Evolutionary conservation across 23 red algal genomes (phyloP).

Genomic region (Agarophyton chilense): DNA sequence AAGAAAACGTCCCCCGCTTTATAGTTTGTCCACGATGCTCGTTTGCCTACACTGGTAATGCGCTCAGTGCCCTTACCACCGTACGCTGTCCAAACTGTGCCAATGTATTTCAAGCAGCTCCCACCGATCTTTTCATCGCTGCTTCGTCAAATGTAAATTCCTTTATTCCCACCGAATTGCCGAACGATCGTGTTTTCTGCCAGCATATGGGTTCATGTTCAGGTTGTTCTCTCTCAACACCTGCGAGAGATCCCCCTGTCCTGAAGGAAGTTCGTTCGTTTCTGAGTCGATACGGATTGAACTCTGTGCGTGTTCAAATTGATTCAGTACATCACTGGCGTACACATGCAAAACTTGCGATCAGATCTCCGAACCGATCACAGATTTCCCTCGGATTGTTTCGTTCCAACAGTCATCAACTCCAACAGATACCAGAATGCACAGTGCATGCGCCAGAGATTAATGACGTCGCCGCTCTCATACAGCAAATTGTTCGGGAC

Average conservation of each 20-base stretch:
- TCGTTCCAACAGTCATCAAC: conserved; percentile 30
- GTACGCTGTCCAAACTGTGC: conserved; percentile 35
- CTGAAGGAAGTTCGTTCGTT: conserved; percentile 17
- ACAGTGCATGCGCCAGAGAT: conserved; percentile 68
- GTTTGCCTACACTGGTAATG: conserved; percentile 49
- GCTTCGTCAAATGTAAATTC: background rate
- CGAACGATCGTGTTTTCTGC: conserved; percentile 20
- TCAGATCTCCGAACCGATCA: conserved; percentile 1
- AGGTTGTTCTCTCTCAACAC: conserved; percentile 31
- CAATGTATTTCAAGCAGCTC: background rate
- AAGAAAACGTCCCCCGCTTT: conserved; percentile 12
- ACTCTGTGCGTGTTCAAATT: conserved; percentile 1
- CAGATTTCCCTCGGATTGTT: conserved; percentile 59
- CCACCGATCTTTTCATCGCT: conserved; percentile 16
- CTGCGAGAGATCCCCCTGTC: background rate
- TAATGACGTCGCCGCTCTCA: conserved; percentile 25
- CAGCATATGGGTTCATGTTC: conserved; percentile 30
- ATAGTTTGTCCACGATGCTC: conserved; percentile 31
- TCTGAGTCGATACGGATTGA: background rate
- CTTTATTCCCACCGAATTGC: background rate
- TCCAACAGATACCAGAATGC: conserved; percentile 67
- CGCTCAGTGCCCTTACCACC: background rate
- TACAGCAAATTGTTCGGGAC: background rate
- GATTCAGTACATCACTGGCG: conserved; percentile 52
- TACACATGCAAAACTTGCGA: conserved; percentile 79